phyloP scores from a whole-genome alignment of 805 yeast species.

The Wickerhamiella bombiphila region DNA sequence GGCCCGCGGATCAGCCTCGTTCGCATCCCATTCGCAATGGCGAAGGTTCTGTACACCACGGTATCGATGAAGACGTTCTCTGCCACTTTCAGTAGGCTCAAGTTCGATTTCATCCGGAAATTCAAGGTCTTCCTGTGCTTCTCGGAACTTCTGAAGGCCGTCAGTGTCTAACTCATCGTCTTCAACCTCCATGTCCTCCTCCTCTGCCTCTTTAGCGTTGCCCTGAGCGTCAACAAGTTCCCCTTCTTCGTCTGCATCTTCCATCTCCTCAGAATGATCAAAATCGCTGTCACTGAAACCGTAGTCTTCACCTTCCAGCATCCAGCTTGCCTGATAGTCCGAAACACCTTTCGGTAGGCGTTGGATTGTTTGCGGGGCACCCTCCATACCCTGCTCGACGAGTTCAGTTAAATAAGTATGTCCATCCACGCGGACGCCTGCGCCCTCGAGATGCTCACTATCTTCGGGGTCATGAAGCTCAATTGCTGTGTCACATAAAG shows the following conservation, averaged over 20 bases:
- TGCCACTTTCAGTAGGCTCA: constrained; percentile 58
- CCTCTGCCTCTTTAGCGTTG: constrained; percentile 10
- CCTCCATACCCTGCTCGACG: constrained; percentile 22
- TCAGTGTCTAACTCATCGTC: constrained; percentile 27
- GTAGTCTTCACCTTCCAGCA: constrained; percentile 32
- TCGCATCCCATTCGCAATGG: constrained; percentile 73
- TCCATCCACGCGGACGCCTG: constrained; percentile 45
- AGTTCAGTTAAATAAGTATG: constrained; percentile 32
- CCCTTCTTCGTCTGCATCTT: constrained; percentile 19
- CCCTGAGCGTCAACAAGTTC: constrained; percentile 15
- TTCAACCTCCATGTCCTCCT: constrained; percentile 57
- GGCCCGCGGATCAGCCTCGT: constrained; percentile 60
- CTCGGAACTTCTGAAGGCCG: constrained; percentile 56
- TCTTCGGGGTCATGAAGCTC: constrained; percentile 19
- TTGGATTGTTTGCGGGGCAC: constrained; percentile 21
- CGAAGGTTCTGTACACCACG: constrained; percentile 78
- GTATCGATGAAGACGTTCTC: constrained; percentile 59
- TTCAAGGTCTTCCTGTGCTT: constrained; percentile 70
- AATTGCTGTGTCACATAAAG: constrained; percentile 7
- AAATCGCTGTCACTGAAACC: constrained; percentile 28
- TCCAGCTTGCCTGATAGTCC: constrained; percentile 65
- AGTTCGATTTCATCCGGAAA: constrained; percentile 94
- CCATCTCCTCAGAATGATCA: constrained; percentile 12
- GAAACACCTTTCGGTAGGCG: constrained; percentile 58
- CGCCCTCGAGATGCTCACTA: constrained; percentile 19